Evolutionary conservation across 257 asterid species (phyloP), one percentile per base, ranked within the genome.

Genomic region (Verbascum thapsus): DNA sequence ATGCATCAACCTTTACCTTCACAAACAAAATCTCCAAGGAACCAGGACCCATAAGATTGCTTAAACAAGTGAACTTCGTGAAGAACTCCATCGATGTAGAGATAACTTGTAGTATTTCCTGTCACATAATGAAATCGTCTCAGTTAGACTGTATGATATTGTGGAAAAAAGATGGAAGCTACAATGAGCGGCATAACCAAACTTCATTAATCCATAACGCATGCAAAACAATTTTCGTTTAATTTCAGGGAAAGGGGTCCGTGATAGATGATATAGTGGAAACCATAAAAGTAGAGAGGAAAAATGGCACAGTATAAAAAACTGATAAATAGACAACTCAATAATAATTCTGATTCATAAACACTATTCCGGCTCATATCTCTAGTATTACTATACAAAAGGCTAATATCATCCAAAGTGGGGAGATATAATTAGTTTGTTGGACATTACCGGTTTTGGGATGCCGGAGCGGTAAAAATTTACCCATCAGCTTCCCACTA

Each of bases 41-140:
- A 90, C 99, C 99, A 94, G 30, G 99, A 94, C 47, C 99, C 95
- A 66, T 82, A 79, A 58, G 86, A 67, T 81, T 89, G 96, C 79
- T 90, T 90, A 73, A 89, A 94, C 94, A 89, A 85, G 71, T 94
- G 85, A 72, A 94, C 79, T 67, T 94, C 99, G 53, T 85, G 91
- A 76, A 94, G 85, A 70, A 62, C 74, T 50, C 73, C 90, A 53
- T 74, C 77, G 64, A 18, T 59, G 50, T 53, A 79, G 61, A 85
- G 75, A 75, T 87, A 94, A 66, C 94, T 74, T 12, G 86, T 64
- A 5, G 69, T 38, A 61, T 78, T 79, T 63, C 97, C 99, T 89
- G 83, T 56, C 49, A 62, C 67, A 59, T 22, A 58, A 68, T 38
- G 4, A 11, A 64, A 50, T 38, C 10, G 15, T 58, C 43, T 22